Conservation (phyloP, 306 rosid genomes). For the Spatholobus suberectus region DNA sequence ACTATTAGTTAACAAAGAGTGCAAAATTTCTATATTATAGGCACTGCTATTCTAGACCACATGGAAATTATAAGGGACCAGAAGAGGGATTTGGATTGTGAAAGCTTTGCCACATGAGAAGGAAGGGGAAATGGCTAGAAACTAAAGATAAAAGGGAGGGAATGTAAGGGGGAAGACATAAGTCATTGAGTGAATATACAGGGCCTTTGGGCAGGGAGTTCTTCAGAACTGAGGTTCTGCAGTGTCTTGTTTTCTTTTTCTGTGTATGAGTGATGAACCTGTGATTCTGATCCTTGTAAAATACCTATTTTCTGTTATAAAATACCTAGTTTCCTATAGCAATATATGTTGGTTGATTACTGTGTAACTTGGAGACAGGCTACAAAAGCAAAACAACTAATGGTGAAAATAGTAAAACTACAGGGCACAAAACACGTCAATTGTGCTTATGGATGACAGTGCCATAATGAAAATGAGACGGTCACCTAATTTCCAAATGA, state of each 20-base stretch:
- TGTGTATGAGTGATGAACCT: background rate
- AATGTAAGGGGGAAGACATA: background rate
- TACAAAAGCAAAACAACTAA: background rate
- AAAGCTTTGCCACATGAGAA: background rate
- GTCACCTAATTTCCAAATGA: conserved; percentile 16
- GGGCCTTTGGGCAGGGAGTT: background rate
- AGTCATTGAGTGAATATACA: background rate
- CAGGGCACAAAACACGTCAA: conserved; percentile 20
- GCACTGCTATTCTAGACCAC: background rate
- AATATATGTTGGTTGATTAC: background rate
- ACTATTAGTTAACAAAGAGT: background rate
- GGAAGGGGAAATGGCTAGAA: background rate
- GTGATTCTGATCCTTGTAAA: background rate
- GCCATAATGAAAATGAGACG: conserved; percentile 13
- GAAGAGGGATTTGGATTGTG: background rate
- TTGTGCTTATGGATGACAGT: conserved; percentile 6
- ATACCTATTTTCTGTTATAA: conserved; percentile 10
- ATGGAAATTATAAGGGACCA: background rate
- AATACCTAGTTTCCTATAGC: background rate
- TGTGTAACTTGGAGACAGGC: background rate
- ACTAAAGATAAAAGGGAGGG: background rate
- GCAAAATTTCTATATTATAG: background rate
- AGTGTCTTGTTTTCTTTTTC: background rate
- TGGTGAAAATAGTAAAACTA: conserved; percentile 9
- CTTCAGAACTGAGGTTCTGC: background rate